Conservation (phyloP, 257 asterid genomes). For the Parsonsia alboflavescens region DNA sequence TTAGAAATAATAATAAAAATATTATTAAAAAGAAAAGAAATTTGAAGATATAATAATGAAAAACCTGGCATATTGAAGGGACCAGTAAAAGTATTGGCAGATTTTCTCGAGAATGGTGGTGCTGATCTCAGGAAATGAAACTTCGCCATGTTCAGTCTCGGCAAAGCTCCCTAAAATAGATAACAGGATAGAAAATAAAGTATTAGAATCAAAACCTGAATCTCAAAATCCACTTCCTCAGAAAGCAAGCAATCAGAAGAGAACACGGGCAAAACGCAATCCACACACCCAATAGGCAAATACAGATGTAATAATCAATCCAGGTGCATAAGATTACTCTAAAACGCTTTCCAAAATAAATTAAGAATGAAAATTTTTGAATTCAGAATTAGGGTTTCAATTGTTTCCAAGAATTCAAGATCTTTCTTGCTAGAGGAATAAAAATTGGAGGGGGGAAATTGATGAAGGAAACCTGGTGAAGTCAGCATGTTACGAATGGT, state of each 20-base stretch:
- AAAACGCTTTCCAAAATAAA: not conserved
- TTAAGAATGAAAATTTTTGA: not conserved
- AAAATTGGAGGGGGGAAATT: not conserved
- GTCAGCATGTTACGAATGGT: conserved; percentile 99
- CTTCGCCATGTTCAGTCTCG: conserved; percentile 78
- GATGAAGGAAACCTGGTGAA: conserved; percentile 64
- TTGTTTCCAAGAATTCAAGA: not conserved
- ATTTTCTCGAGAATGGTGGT: conserved; percentile 84
- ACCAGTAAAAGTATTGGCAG: conserved; percentile 97
- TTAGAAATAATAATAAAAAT: not conserved
- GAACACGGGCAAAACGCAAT: not conserved
- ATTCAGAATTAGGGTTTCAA: not conserved
- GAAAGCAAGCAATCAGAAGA: not conserved
- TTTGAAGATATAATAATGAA: conserved; percentile 6
- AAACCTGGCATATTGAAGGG: conserved; percentile 93
- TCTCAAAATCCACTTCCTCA: not conserved
- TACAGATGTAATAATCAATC: not conserved
- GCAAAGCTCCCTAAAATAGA: conserved; percentile 62
- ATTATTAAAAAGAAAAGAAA: not conserved
- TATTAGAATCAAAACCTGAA: not conserved
- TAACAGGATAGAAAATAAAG: not conserved
- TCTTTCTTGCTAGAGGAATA: no score
- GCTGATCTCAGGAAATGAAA: conserved; percentile 90
- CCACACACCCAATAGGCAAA: not conserved
- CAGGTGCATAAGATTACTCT: not conserved